Percentiles rank a stretch among this genome's conserved stretches.
These are phyloP conservation scores for Claviceps monticola DNA, from an alignment of 2,329 filamentous ascomycete species.

Conservation along the genomic window DNA sequence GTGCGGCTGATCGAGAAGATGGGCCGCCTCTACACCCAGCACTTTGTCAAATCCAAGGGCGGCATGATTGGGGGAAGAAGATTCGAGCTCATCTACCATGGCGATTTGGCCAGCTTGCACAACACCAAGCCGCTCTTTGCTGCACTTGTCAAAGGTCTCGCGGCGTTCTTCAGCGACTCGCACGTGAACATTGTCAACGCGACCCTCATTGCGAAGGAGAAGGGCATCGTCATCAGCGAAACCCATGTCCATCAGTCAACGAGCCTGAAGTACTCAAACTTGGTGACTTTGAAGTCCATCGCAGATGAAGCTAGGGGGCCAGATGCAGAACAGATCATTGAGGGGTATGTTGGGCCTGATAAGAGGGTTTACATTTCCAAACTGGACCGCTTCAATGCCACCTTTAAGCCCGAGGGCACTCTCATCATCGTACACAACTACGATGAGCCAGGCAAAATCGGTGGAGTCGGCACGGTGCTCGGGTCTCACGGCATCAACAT, in stretches of 20 bases:
- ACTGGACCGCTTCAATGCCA: conserved; percentile 58
- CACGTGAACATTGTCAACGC: conserved; percentile 78
- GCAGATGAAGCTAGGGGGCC: conserved; percentile 14
- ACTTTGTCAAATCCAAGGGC: conserved; percentile 37
- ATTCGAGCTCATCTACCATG: conserved; percentile 68
- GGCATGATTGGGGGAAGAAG: conserved; percentile 44
- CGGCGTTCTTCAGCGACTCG: conserved; percentile 51
- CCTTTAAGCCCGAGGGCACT: conserved; percentile 59
- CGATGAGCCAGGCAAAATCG: conserved; percentile 71
- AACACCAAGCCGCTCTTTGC: conserved; percentile 71
- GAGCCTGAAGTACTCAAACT: conserved; percentile 51
- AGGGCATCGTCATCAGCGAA: conserved; percentile 66
- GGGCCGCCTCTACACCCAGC: conserved; percentile 66
- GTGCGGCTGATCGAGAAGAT: conserved; percentile 66
- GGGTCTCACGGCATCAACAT: conserved; percentile 64
- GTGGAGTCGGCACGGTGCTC: conserved; percentile 57
- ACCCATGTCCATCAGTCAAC: conserved; percentile 48
- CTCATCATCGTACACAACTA: conserved; percentile 71
- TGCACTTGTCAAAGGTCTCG: conserved; percentile 63
- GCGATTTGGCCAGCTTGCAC: conserved; percentile 53
- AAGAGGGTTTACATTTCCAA: conserved; percentile 55
- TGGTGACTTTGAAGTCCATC: conserved; percentile 53
- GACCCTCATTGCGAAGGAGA: conserved; percentile 58
- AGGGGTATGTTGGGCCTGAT: conserved; percentile 49
- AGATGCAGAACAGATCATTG: conserved; percentile 33